phyloP scores from a whole-genome alignment of 1,284 basidiomycete species.

The Puccinia sorghi region DNA sequence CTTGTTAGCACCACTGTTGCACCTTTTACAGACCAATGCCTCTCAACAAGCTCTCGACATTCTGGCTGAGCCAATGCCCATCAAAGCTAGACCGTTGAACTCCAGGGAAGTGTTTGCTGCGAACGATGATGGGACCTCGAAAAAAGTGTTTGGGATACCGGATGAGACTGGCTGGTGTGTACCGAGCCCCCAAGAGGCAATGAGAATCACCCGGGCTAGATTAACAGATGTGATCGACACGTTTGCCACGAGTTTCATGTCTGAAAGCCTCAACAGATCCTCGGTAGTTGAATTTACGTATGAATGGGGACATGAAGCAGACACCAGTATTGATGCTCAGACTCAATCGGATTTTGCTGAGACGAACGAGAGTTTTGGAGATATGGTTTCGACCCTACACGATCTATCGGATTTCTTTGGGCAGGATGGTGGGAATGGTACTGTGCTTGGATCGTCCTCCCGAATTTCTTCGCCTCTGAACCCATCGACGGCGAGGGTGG shows the following conservation, averaged over 20 bases:
- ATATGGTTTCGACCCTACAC: conserved; percentile 80
- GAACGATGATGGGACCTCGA: neutral
- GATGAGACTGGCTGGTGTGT: conserved; percentile 82
- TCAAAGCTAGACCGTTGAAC: conserved; percentile 14
- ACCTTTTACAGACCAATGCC: conserved; percentile 38
- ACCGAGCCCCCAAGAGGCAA: conserved; percentile 67
- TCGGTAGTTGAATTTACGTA: conserved; percentile 56
- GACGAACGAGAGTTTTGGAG: conserved; percentile 71
- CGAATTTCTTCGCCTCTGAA: conserved; percentile 40
- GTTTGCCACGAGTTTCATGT: conserved; percentile 67
- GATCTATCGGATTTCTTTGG: conserved; percentile 81
- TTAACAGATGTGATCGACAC: conserved; percentile 81
- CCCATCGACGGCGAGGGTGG: conserved; percentile 46
- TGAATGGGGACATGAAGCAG: conserved; percentile 29
- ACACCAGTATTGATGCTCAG: conserved; percentile 40
- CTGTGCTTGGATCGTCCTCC: conserved; percentile 6
- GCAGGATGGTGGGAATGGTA: conserved; percentile 20
- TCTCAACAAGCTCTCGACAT: conserved; percentile 38
- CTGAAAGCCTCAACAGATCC: conserved; percentile 58
- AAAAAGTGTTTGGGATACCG: conserved; percentile 75
- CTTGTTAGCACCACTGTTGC: conserved; percentile 34
- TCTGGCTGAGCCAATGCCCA: conserved; percentile 42
- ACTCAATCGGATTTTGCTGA: conserved; percentile 59
- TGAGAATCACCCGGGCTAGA: conserved; percentile 70
- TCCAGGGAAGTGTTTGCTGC: neutral